Evolutionary conservation across 1,284 basidiomycete species (phyloP).

Genomic region (Retiboletus fuscus): DNA sequence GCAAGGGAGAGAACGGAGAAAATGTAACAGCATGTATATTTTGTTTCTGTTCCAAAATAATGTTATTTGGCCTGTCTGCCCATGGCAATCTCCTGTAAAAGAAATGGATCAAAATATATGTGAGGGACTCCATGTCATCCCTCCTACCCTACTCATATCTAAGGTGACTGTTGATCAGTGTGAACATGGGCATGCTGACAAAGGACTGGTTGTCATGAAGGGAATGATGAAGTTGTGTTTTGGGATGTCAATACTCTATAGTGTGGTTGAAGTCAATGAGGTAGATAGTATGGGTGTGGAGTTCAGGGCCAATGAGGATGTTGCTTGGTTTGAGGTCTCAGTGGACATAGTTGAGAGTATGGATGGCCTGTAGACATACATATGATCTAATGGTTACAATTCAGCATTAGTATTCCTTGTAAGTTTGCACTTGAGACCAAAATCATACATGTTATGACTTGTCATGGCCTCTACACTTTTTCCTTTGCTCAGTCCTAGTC

Average conservation of each 20-base stretch:
- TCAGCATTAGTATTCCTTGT: too few species aligned
- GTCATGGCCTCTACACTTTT: too few species aligned
- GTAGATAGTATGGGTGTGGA: background rate
- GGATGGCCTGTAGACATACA: background rate
- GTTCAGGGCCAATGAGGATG: background rate
- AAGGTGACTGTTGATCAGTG: background rate
- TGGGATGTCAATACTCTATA: background rate
- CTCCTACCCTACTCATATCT: background rate
- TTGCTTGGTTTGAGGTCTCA: background rate
- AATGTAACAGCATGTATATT: too few species aligned
- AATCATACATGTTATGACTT: too few species aligned
- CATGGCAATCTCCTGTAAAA: background rate
- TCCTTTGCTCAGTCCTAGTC: too few species aligned
- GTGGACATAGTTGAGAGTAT: background rate
- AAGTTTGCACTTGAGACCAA: too few species aligned
- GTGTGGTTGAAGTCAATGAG: background rate
- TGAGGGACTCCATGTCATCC: background rate
- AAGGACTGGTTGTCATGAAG: background rate
- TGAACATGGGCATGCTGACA: background rate
- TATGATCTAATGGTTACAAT: background rate
- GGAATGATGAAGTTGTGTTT: background rate
- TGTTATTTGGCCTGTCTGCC: background rate
- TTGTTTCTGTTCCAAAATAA: background rate
- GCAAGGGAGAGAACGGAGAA: too few species aligned
- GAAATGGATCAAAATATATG: background rate